Evolutionary conservation across 805 yeast species (phyloP).

Genomic region (Zygosaccharomyces kombuchaensis): DNA sequence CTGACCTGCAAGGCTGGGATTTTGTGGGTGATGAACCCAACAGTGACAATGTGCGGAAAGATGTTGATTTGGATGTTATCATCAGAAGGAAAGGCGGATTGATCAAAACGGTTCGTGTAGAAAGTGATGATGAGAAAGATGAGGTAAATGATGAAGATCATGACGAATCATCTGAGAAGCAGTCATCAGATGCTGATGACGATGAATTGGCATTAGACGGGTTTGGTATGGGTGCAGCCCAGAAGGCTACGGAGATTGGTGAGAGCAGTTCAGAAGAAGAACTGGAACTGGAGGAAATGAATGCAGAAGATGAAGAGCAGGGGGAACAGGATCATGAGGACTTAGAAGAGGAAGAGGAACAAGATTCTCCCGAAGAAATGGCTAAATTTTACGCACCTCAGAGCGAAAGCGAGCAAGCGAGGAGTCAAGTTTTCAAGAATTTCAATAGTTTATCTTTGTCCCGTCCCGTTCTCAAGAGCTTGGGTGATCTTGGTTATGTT

Average conservation of each 20-base stretch:
- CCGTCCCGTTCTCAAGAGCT: slow-evolving; percentile 83
- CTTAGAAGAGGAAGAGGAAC: slow-evolving; percentile 26
- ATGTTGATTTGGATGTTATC: slow-evolving; percentile 83
- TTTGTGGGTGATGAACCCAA: slow-evolving; percentile 46
- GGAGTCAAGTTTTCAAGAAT: slow-evolving; percentile 49
- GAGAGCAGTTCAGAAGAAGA: slow-evolving; percentile 20
- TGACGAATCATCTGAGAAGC: slow-evolving; percentile 34
- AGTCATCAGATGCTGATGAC: slow-evolving; percentile 33
- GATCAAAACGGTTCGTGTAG: slow-evolving; percentile 47
- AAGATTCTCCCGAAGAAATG: slow-evolving; percentile 67
- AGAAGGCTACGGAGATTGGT: slow-evolving; percentile 17
- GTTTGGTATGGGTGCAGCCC: slow-evolving; percentile 36
- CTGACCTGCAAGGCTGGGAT: slow-evolving; percentile 77
- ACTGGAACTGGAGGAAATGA: slow-evolving; percentile 30
- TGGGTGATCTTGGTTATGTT: slow-evolving; percentile 75
- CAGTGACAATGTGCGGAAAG: slow-evolving; percentile 38
- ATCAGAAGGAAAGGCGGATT: slow-evolving; percentile 84
- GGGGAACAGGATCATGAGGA: slow-evolving; percentile 30
- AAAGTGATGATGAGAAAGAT: slow-evolving; percentile 36
- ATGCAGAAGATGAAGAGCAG: slow-evolving; percentile 23
- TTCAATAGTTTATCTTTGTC: slow-evolving; percentile 80
- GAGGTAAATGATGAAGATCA: slow-evolving; percentile 44
- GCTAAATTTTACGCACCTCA: slow-evolving; percentile 68
- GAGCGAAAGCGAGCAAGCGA: slow-evolving; percentile 51
- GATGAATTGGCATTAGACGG: slow-evolving; percentile 39